phyloP scores from a whole-genome alignment of 352 stramenopile genomes.

The Phytophthora pseudosyringae region DNA sequence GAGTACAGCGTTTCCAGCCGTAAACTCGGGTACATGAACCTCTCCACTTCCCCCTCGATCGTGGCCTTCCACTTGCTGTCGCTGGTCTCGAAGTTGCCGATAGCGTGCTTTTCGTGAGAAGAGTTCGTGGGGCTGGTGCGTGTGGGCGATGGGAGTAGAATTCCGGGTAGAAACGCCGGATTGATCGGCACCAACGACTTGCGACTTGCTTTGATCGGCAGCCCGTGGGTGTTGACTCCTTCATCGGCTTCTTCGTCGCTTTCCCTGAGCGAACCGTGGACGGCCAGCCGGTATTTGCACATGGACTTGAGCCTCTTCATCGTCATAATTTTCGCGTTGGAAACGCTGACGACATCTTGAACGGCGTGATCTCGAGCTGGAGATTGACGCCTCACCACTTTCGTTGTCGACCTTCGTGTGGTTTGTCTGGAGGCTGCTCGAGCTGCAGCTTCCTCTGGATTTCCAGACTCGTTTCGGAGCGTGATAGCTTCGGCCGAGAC shows the following conservation, averaged over 20 bases:
- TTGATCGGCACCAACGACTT: conserved; percentile 21
- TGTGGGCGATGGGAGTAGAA: neutral
- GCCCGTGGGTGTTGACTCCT: neutral
- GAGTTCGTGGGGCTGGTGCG: neutral
- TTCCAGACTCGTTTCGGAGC: conserved; percentile 23
- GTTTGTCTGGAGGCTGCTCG: conserved; percentile 12
- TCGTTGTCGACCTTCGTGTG: conserved; percentile 5
- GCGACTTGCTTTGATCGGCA: conserved; percentile 6
- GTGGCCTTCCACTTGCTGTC: conserved; percentile 69
- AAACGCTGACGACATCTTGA: conserved; percentile 22
- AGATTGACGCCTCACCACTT: neutral
- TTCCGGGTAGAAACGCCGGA: conserved; percentile 7
- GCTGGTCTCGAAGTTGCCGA: conserved; percentile 60
- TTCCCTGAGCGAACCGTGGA: conserved; percentile 16
- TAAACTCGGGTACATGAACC: conserved; percentile 81
- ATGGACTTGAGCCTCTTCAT: conserved; percentile 38
- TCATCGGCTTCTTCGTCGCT: conserved; percentile 12
- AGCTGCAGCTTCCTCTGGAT: conserved; percentile 24
- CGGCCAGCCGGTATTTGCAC: conserved; percentile 24
- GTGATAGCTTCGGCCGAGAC: conserved; percentile 44
- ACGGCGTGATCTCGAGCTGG: neutral
- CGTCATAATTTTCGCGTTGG: conserved; percentile 36
- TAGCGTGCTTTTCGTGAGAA: conserved; percentile 31
- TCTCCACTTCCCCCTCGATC: conserved; percentile 65
- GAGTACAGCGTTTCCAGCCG: conserved; percentile 58